Evolutionary conservation across 208 protist species (phyloP).

Genomic region (Crithidia thermophila): DNA sequence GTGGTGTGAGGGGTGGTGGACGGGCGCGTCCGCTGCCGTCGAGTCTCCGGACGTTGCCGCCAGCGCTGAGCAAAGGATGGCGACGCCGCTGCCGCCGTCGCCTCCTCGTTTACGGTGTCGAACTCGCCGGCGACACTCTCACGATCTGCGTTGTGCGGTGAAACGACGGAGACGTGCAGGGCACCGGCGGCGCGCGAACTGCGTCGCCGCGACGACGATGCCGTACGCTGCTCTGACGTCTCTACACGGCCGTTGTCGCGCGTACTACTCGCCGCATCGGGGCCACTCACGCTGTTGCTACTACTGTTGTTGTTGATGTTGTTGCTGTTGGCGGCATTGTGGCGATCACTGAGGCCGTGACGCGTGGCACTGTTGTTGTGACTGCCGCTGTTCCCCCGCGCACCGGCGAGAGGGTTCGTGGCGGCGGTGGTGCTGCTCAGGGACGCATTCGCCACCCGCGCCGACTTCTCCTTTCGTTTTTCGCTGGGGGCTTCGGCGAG

Average conservation of each 20-base stretch:
- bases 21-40: background rate
- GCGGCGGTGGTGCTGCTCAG: background rate
- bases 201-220: background rate
- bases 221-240: background rate
- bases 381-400: background rate
- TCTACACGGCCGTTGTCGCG: too few relatives aligned
- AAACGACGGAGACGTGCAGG: background rate
- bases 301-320: background rate
- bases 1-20: too few relatives aligned
- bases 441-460: background rate
- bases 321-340: background rate
- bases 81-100: background rate
- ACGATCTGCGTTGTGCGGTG: background rate
- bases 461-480: background rate
- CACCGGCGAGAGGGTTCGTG: background rate
- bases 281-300: too few relatives aligned
- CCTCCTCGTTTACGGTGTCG: background rate
- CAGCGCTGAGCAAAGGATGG: slow-evolving; percentile 5
- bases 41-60: background rate
- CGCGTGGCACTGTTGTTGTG: background rate
- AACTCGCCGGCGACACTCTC: background rate
- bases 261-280: too few relatives aligned
- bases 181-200: background rate
- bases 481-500: background rate
- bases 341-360: too few relatives aligned